Conservation (phyloP, 2,329 filamentous ascomycete species). For the Sclerotinia sclerotiorum region DNA sequence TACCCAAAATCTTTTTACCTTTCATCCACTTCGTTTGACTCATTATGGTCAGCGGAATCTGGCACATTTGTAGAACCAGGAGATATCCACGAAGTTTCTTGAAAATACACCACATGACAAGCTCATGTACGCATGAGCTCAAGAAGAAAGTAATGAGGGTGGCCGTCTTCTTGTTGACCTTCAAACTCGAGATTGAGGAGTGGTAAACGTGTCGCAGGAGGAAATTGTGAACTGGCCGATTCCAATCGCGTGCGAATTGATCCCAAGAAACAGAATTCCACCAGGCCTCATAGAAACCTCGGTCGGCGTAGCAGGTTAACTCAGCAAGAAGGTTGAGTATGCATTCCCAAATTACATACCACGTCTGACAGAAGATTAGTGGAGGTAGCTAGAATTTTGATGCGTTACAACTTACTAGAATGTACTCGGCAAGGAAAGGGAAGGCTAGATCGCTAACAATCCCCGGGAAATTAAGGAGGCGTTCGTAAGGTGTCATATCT, state of each 20-base stretch:
- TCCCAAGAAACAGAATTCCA: conserved; percentile 69
- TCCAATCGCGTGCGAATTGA: conserved; percentile 79
- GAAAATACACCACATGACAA: conserved; percentile 66
- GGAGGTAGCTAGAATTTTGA: not conserved
- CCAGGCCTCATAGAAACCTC: conserved; percentile 68
- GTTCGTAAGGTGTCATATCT: conserved; percentile 58
- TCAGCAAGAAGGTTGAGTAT: conserved; percentile 75
- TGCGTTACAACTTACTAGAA: conserved; percentile 43
- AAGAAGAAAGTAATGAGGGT: conserved; percentile 48
- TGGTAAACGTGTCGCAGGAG: conserved; percentile 78
- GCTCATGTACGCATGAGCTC: conserved; percentile 40
- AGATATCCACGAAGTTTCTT: conserved; percentile 75
- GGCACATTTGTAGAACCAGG: conserved; percentile 70
- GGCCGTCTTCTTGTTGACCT: conserved; percentile 67
- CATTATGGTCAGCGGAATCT: conserved; percentile 68
- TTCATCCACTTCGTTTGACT: conserved; percentile 67
- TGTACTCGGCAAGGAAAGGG: conserved; percentile 75
- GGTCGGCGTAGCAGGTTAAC: conserved; percentile 73
- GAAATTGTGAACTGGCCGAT: conserved; percentile 75
- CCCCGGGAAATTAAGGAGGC: conserved; percentile 70
- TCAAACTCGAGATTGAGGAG: conserved; percentile 70
- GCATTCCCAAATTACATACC: conserved; percentile 81
- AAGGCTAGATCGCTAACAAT: conserved; percentile 74
- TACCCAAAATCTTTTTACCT: conserved; percentile 63
- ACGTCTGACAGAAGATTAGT: conserved; percentile 49